Evolutionary conservation across 2,329 filamentous ascomycete genomes (phyloP).

Genomic region (Botrytis paeoniae): DNA sequence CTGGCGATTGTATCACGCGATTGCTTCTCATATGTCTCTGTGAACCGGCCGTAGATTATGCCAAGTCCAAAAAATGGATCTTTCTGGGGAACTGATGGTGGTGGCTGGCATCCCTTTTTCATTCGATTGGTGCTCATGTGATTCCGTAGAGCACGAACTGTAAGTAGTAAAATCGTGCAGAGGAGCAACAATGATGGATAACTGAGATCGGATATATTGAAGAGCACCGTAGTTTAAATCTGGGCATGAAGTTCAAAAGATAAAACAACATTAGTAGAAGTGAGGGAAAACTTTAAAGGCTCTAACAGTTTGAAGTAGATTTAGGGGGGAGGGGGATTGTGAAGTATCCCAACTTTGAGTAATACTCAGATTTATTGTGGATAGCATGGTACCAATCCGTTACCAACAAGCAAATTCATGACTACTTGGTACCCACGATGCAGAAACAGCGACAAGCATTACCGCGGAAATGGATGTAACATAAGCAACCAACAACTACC

Average conservation of each 20-base stretch:
- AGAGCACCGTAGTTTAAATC: background rate
- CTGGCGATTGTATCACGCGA: background rate
- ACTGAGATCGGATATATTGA: background rate
- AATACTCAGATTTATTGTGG: background rate
- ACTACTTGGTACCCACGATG: background rate
- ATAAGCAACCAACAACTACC: background rate
- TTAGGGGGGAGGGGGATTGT: background rate
- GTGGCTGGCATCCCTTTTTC: background rate
- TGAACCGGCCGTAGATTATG: slow-evolving; percentile 26
- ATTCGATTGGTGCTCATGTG: background rate
- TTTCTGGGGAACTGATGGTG: slow-evolving; percentile 1
- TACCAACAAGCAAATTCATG: background rate
- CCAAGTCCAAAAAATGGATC: background rate
- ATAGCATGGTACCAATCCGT: background rate
- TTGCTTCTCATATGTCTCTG: slow-evolving; percentile 6
- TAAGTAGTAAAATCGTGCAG: background rate
- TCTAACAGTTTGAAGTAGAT: background rate
- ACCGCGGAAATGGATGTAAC: background rate
- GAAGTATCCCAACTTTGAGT: background rate
- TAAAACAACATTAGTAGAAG: background rate
- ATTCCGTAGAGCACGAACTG: background rate
- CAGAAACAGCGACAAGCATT: background rate
- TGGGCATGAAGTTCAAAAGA: no score
- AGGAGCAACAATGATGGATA: background rate
- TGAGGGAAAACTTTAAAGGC: background rate